Conservation (phyloP, 768 basidiomycete genomes). For the Tricholoma sp. region DNA sequence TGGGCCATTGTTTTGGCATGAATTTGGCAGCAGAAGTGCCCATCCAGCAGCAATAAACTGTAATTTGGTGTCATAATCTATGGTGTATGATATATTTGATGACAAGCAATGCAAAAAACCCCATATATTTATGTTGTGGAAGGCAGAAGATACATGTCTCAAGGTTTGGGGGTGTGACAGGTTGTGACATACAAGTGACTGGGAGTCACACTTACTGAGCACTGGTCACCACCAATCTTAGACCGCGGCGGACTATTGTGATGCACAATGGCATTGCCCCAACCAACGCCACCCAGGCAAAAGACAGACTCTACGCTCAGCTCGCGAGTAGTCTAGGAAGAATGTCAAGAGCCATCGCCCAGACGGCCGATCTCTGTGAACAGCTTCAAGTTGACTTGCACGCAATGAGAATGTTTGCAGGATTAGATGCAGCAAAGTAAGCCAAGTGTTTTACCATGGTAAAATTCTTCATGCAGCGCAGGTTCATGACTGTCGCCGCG, state of each 20-base stretch:
- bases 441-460: constrained; percentile 19
- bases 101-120: too few relatives aligned
- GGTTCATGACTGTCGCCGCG: constrained; percentile 40
- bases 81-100: too few relatives aligned
- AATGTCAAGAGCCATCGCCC: constrained; percentile 61
- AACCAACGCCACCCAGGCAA: constrained; percentile 67
- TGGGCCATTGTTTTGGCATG: too few relatives aligned
- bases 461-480: constrained; percentile 8
- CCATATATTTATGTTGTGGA: too few relatives aligned
- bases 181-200: too few relatives aligned
- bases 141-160: too few relatives aligned
- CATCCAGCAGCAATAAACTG: too few relatives aligned
- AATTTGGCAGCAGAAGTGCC: too few relatives aligned
- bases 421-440: constrained; percentile 78
- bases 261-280: constrained; percentile 21
- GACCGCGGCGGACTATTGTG: not conserved
- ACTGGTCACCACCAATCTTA: too few relatives aligned
- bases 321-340: constrained; percentile 63
- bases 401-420: constrained; percentile 75
- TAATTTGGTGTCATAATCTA: too few relatives aligned
- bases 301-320: constrained; percentile 77
- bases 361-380: constrained; percentile 74
- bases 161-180: too few relatives aligned
- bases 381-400: constrained; percentile 70
- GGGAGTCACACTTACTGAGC: too few relatives aligned